Evolutionary conservation across 139 green algal genomes (phyloP), one percentile per base, ranked within the genome.

Genomic region (Helicosporidium sp.): DNA sequence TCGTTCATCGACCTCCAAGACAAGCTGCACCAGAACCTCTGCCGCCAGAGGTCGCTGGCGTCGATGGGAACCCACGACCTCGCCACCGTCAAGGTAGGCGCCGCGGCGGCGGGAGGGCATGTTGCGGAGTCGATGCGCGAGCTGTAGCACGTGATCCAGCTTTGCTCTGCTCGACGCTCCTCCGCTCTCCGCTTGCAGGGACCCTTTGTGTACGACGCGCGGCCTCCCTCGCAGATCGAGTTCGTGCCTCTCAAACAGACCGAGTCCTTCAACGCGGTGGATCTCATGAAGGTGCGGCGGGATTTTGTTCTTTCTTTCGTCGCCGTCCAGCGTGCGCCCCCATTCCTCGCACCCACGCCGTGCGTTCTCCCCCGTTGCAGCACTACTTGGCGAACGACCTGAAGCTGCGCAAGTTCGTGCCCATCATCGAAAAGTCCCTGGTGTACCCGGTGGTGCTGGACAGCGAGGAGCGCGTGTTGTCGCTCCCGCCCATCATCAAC

Each of bases 1-100:
- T 83, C 64, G 42, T 97, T 99, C 76, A 98, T 99, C 49, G 90
- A 99, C 62, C 69, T 98, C 35, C 78, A 92, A 66, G 90, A 99
- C 68, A 94, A 94, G 63, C 74, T 99, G 61, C 90, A 99, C 62
- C 80, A 93, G 61, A 99, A 97, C 69, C 67, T 99, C 26, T 98
- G 88, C 68, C 70, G 90, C 22, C 78, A 93, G 58, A 74, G 90
- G 27, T 82, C 74, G 3, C 74, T 99, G 15, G 90, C 98, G 5
- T 82, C 90, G 26, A 97, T 99, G 34, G 90, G 90, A 39, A 99
- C 90, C 1, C 90, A 99, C 65, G 90, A 99, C 68, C 68, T 99
- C 29, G 65, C 69, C 23, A 93, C 56, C 15, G 39, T 83, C 16
- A 46, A 79, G 68, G 69, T 76, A 19, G 18, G 63, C 26, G n/a